A percentile compares a stretch with the other conserved stretches of the same genome.
These are phyloP conservation scores for Penicillium canescens DNA, from an alignment of 495 filamentous ascomycete genomes.

Conservation along the genomic window DNA sequence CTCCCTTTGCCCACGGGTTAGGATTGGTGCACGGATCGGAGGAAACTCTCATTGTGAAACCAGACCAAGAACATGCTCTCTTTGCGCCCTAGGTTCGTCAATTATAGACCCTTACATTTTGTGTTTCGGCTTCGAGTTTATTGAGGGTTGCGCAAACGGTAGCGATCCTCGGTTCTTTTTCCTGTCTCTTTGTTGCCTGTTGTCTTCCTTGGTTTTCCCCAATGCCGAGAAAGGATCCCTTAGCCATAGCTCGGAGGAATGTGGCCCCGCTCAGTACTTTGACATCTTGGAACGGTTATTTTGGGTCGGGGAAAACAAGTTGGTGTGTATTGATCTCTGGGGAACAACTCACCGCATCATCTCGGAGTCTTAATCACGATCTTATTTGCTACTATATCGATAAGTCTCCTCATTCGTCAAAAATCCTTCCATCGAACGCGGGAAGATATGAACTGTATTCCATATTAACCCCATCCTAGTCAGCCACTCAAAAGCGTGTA, in stretches of 20 bases:
- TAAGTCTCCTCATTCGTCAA: neutral
- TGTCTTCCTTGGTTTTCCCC: neutral
- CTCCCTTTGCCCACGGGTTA: neutral
- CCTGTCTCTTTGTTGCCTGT: neutral
- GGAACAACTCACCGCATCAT: too few species aligned
- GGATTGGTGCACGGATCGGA: conserved; percentile 1
- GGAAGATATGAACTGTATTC: neutral
- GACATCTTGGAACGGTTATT: neutral
- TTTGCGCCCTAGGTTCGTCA: neutral
- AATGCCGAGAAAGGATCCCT: neutral
- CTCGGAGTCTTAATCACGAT: too few species aligned
- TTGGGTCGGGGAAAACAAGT: too few species aligned
- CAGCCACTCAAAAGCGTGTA: neutral
- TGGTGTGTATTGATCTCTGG: too few species aligned
- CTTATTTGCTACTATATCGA: too few species aligned
- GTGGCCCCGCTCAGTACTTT: neutral
- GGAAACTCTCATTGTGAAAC: conserved; percentile 3
- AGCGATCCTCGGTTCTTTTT: conserved; percentile 3
- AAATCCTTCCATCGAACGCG: neutral
- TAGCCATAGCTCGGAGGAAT: conserved; percentile 5
- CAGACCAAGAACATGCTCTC: neutral
- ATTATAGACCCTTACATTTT: conserved; percentile 5
- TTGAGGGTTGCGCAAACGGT: neutral
- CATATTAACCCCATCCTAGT: neutral
- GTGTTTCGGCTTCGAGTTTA: neutral